These are phyloP conservation scores for Aureoboletus auriporus DNA, from an alignment of 768 basidiomycete species.

Conservation along the genomic window DNA sequence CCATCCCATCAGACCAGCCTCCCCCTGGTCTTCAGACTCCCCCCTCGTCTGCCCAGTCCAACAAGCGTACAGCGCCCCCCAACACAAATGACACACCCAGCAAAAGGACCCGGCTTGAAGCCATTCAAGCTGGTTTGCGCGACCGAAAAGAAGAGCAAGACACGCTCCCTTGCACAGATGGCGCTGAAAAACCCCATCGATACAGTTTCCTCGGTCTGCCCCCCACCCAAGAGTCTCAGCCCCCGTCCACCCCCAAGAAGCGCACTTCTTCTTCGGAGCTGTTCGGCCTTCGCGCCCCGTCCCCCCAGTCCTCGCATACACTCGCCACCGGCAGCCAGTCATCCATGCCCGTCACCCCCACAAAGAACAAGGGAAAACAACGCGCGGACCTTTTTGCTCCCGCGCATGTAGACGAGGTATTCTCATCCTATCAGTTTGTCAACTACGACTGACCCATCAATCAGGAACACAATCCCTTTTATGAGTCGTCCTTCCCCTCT, in stretches of 20 bases:
- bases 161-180: background rate
- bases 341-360: constrained; percentile 18
- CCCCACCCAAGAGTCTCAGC: constrained; percentile 11
- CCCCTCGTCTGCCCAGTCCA: background rate
- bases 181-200: background rate
- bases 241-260: constrained; percentile 17
- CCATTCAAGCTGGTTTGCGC: constrained; percentile 13
- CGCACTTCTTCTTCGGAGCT: background rate
- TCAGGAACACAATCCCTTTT: no score
- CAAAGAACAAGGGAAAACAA: constrained; percentile 24
- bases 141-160: background rate
- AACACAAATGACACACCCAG: background rate
- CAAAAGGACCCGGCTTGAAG: constrained; percentile 2
- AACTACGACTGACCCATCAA: no score
- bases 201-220: constrained; percentile 22
- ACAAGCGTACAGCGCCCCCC: constrained; percentile 2
- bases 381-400: background rate
- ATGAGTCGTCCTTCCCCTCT: background rate
- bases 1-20: background rate
- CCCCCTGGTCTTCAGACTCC: background rate
- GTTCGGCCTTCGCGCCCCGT: constrained; percentile 13
- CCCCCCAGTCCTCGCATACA: constrained; percentile 8
- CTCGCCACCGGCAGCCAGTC: background rate
- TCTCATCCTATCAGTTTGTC: no score
- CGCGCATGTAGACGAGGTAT: no score